A percentile compares a stretch with the other conserved stretches of the same genome.
phyloP scores from a whole-genome alignment of 352 stramenopile genomes.

The Aphanomyces cochlioides region DNA sequence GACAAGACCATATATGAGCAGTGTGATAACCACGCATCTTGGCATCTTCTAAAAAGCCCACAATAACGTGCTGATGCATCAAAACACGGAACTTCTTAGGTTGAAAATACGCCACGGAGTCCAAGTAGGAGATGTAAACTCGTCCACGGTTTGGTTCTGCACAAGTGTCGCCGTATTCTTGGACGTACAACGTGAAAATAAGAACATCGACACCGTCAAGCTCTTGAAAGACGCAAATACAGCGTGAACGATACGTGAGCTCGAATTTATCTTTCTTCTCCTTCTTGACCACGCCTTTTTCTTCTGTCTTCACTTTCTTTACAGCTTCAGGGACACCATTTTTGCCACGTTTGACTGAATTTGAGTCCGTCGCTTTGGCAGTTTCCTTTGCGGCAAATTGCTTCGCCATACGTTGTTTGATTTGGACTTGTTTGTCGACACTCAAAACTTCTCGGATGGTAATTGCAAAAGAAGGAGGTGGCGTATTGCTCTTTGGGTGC shows the following conservation, averaged over 20 bases:
- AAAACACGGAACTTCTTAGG: constrained; percentile 83
- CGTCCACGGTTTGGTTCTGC: constrained; percentile 69
- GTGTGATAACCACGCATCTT: constrained; percentile 84
- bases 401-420: constrained; percentile 81
- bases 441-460: constrained; percentile 84
- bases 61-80: constrained; percentile 87
- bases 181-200: constrained; percentile 87
- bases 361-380: constrained; percentile 43
- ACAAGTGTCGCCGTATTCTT: constrained; percentile 79
- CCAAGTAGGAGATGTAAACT: constrained; percentile 87
- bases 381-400: constrained; percentile 59
- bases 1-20: constrained; percentile 89
- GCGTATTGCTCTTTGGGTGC: constrained; percentile 65
- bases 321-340: background rate
- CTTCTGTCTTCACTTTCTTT: constrained; percentile 26
- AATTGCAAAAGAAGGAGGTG: constrained; percentile 53
- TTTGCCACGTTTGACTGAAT: constrained; percentile 25
- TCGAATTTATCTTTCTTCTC: constrained; percentile 41
- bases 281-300: constrained; percentile 10
- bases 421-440: constrained; percentile 84
- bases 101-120: constrained; percentile 88
- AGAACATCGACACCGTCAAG: constrained; percentile 83
- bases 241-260: constrained; percentile 82
- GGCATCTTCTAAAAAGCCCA: constrained; percentile 83
- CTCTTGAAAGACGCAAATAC: constrained; percentile 88